Conservation (phyloP, 2,329 filamentous ascomycete species). For the Orbilia blumenaviensis region DNA sequence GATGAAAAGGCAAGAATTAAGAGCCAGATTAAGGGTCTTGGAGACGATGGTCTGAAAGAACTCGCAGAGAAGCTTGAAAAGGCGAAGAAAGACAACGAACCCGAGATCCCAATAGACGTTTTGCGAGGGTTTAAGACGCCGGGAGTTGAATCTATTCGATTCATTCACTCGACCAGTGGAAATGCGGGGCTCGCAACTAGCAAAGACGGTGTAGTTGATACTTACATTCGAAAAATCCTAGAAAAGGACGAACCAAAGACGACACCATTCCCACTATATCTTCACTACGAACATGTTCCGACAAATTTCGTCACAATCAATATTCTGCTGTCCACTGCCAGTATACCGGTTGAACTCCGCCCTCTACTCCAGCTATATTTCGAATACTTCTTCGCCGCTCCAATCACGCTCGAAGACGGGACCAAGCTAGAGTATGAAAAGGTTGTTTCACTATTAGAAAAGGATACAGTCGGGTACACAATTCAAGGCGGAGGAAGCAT, state of each 20-base stretch:
- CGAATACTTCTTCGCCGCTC: conserved; percentile 94
- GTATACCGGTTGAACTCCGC: conserved; percentile 81
- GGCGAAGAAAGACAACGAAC: conserved; percentile 88
- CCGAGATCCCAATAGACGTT: conserved; percentile 82
- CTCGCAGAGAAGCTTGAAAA: conserved; percentile 79
- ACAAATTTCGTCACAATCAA: conserved; percentile 91
- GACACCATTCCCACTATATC: conserved; percentile 76
- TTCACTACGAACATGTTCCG: conserved; percentile 96
- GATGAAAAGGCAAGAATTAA: conserved; percentile 81
- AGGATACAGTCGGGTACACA: conserved; percentile 85
- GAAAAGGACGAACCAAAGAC: conserved; percentile 70
- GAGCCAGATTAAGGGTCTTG: conserved; percentile 79
- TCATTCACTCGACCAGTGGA: conserved; percentile 70
- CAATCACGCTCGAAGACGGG: conserved; percentile 75
- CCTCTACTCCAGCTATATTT: conserved; percentile 85
- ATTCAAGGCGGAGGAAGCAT: conserved; percentile 75
- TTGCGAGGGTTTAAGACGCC: conserved; percentile 84
- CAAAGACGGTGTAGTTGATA: conserved; percentile 59
- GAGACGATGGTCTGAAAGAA: conserved; percentile 79
- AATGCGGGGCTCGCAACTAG: conserved; percentile 24
- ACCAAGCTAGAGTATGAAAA: conserved; percentile 85
- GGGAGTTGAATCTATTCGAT: conserved; percentile 88
- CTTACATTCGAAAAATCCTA: conserved; percentile 77
- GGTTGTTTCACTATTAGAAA: conserved; percentile 88
- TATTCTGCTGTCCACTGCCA: conserved; percentile 79